A percentile compares a stretch with the other conserved stretches of the same genome.
Evolutionary conservation across 2,329 filamentous ascomycete species (phyloP).

Genomic region (Phialocephala subalpina): DNA sequence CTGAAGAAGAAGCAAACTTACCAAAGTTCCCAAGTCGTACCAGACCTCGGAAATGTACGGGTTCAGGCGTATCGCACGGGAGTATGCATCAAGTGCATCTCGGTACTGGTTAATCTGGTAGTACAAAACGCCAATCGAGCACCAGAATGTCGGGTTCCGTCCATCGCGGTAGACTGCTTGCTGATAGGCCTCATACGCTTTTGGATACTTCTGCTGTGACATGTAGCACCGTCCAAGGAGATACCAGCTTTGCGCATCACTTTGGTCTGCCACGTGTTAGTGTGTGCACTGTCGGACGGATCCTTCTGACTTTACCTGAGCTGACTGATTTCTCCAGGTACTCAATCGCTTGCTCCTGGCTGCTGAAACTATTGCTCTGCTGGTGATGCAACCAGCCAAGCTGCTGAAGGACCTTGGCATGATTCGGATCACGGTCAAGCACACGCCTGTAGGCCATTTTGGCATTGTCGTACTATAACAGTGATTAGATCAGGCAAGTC

Average conservation of each 20-base stretch:
- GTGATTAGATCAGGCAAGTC: constrained; percentile 40
- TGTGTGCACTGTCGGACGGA: constrained; percentile 34
- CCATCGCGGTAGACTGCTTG: constrained; percentile 98
- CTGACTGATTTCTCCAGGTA: constrained; percentile 96
- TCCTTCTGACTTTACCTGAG: constrained; percentile 69
- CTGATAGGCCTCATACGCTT: constrained; percentile 98
- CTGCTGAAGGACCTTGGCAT: constrained; percentile 97
- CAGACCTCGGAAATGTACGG: constrained; percentile 99
- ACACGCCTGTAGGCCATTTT: constrained; percentile 93
- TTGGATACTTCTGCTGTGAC: constrained; percentile 98
- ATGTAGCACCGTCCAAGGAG: constrained; percentile 97
- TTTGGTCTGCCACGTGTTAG: constrained; percentile 73
- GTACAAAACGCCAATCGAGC: constrained; percentile 97
- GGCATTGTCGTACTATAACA: constrained; percentile 82
- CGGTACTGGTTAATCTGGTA: constrained; percentile 99
- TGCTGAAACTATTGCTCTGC: constrained; percentile 88
- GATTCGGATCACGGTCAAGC: constrained; percentile 91
- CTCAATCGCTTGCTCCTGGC: constrained; percentile 95
- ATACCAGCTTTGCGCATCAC: constrained; percentile 98
- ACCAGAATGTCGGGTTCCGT: constrained; percentile 98
- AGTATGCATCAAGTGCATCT: constrained; percentile 97
- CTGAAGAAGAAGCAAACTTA: constrained; percentile 58
- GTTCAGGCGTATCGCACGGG: constrained; percentile 93
- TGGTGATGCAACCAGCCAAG: constrained; percentile 98
- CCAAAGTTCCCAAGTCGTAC: constrained; percentile 96